A percentile compares a stretch with the other conserved stretches of the same genome.
Conservation (phyloP, 345 rosid species). For the Eutrema yunnanense region DNA sequence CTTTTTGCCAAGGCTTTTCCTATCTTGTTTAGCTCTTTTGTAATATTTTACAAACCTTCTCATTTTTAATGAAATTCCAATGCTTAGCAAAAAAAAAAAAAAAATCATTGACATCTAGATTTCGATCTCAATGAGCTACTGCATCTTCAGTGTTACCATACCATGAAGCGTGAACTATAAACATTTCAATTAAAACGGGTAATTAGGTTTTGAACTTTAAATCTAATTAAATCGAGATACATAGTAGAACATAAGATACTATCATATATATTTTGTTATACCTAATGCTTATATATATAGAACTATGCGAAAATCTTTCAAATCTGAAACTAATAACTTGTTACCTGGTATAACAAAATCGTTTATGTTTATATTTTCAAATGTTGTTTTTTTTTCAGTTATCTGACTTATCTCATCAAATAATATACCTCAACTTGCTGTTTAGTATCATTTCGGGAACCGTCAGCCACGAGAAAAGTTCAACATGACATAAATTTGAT, state of each 20-base stretch:
- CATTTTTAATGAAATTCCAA: no score
- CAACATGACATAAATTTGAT: neutral
- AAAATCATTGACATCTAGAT: constrained; percentile 87
- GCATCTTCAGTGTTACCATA: constrained; percentile 58
- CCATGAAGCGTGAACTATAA: neutral
- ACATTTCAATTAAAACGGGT: neutral
- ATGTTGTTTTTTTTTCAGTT: neutral
- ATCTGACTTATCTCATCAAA: neutral
- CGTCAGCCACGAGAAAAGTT: constrained; percentile 17
- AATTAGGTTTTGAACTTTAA: neutral
- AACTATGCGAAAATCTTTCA: neutral
- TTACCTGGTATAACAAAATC: neutral
- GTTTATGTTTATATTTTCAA: neutral
- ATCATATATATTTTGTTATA: no score
- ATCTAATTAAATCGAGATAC: neutral
- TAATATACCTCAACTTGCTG: constrained; percentile 15
- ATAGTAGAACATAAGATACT: neutral
- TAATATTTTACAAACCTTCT: no score
- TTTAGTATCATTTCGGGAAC: constrained; percentile 9
- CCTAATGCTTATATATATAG: no score
- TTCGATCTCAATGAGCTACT: constrained; percentile 85
- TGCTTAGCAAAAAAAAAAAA: no score
- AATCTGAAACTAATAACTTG: neutral
- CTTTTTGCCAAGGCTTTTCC: no score
- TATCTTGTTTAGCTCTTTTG: no score